Evolutionary conservation across 176 grass and related monocot genomes (phyloP).

Genomic region (Carex littledalei): DNA sequence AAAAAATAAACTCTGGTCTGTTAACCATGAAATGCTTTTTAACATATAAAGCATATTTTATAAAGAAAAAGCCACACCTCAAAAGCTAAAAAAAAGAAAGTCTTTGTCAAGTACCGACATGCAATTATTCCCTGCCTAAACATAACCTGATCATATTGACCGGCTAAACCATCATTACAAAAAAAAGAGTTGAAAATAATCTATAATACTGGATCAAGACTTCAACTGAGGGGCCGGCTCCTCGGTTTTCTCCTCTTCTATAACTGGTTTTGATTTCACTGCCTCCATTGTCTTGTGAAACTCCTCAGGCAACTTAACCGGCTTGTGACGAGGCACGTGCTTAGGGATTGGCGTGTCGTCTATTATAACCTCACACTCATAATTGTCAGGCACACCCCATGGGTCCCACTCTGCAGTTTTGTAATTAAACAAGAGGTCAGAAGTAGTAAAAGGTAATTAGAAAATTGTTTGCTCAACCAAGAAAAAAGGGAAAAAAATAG

Average conservation of each 20-base stretch:
- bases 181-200: background rate
- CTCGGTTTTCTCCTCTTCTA: constrained; percentile 27
- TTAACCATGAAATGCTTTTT: constrained; percentile 1
- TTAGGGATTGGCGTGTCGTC: constrained; percentile 90
- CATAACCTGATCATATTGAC: constrained; percentile 6
- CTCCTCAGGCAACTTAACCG: constrained; percentile 67
- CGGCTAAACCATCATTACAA: constrained; percentile 1
- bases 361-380: constrained; percentile 87
- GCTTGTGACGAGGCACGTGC: constrained; percentile 80
- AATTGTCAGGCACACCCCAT: constrained; percentile 94
- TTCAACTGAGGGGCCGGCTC: constrained; percentile 59
- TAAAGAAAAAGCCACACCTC: background rate
- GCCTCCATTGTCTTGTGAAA: constrained; percentile 79
- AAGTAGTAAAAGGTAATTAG: background rate
- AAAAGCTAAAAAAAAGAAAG: background rate
- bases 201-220: constrained; percentile 24
- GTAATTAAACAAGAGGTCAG: background rate
- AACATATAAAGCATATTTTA: background rate
- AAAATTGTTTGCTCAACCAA: background rate
- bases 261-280: constrained; percentile 41
- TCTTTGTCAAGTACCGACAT: background rate
- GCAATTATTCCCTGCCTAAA: constrained; percentile 21
- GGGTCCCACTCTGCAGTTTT: constrained; percentile 80
- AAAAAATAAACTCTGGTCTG: background rate
- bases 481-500: background rate